Percentiles rank a stretch among this genome's conserved stretches.
These are phyloP conservation scores for Viridothelium virens DNA, from an alignment of 495 filamentous ascomycete genomes.

Conservation along the genomic window DNA sequence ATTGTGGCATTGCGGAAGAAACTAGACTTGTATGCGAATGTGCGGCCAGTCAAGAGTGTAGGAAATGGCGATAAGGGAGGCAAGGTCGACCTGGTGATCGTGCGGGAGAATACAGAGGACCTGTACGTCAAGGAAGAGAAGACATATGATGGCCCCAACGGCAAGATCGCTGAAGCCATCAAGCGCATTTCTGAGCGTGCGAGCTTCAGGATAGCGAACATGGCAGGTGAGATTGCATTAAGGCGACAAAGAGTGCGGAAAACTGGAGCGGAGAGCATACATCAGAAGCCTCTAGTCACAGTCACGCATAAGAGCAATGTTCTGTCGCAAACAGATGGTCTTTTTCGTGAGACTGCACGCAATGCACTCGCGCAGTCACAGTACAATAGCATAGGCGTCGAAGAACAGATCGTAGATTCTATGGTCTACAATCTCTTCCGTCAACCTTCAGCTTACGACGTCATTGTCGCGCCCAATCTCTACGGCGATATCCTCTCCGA, in stretches of 20 bases:
- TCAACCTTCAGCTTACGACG: conserved; percentile 87
- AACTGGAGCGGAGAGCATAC: conserved; percentile 45
- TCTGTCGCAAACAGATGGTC: conserved; percentile 88
- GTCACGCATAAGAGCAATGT: conserved; percentile 99
- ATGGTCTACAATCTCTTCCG: conserved; percentile 99
- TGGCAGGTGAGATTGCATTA: conserved; percentile 90
- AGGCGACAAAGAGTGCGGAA: conserved; percentile 71
- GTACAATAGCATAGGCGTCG: conserved; percentile 53
- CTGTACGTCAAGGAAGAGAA: conserved; percentile 97
- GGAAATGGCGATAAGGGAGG: conserved; percentile 36
- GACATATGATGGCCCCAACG: conserved; percentile 61
- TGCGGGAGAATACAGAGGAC: conserved; percentile 97
- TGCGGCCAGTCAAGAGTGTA: conserved; percentile 89
- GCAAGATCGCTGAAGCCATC: conserved; percentile 91
- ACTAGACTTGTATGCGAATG: conserved; percentile 92
- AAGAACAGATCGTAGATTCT: conserved; percentile 97
- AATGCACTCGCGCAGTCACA: conserved; percentile 53
- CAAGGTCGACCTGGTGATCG: conserved; percentile 87
- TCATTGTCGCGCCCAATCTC: conserved; percentile 95
- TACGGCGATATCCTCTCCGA: conserved; percentile 97
- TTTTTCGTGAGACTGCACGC: conserved; percentile 78
- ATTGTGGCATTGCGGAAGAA: conserved; percentile 96
- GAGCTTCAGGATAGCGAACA: conserved; percentile 72
- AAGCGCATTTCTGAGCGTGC: conserved; percentile 90
- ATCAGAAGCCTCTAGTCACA: conserved; percentile 69